phyloP scores from a whole-genome alignment of 352 stramenopile genomes.

The Stramenopiles sp. region DNA sequence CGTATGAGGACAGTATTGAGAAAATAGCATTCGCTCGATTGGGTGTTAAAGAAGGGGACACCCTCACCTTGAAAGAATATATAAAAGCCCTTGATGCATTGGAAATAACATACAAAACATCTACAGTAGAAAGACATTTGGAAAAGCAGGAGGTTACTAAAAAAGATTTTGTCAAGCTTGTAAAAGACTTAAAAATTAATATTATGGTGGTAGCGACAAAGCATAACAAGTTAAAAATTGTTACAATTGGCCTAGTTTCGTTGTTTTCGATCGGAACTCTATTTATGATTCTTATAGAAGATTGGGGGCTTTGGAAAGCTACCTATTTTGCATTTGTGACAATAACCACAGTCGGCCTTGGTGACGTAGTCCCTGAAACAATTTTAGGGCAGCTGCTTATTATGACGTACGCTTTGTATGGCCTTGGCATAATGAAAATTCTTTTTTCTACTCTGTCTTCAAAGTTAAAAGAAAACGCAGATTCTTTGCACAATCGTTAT shows the following conservation, averaged over 20 bases:
- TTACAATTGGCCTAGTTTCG: not conserved
- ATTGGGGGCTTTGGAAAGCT: not conserved
- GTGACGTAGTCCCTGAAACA: constrained; percentile 51
- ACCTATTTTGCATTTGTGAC: constrained; percentile 20
- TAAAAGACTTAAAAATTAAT: not conserved
- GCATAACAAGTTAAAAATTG: not conserved
- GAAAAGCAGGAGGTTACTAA: not conserved
- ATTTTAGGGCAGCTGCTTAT: constrained; percentile 48
- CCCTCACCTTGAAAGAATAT: not conserved
- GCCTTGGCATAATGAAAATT: no score
- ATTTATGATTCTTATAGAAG: not conserved
- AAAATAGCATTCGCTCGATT: not conserved
- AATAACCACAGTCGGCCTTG: constrained; percentile 57
- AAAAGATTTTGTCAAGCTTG: not conserved
- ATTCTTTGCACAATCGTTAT: no score
- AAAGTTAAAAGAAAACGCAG: no score
- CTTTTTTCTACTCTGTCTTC: no score
- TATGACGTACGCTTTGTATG: constrained; percentile 16
- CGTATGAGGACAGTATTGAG: not conserved
- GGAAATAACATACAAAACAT: not conserved
- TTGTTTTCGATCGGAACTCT: not conserved
- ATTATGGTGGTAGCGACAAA: not conserved
- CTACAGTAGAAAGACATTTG: not conserved
- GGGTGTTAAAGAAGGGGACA: not conserved
- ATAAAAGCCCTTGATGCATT: not conserved